A percentile compares a stretch with the other conserved stretches of the same genome.
These are phyloP conservation scores for Zygosaccharomyces siamensis DNA, from an alignment of 805 yeast species.

Conservation along the genomic window DNA sequence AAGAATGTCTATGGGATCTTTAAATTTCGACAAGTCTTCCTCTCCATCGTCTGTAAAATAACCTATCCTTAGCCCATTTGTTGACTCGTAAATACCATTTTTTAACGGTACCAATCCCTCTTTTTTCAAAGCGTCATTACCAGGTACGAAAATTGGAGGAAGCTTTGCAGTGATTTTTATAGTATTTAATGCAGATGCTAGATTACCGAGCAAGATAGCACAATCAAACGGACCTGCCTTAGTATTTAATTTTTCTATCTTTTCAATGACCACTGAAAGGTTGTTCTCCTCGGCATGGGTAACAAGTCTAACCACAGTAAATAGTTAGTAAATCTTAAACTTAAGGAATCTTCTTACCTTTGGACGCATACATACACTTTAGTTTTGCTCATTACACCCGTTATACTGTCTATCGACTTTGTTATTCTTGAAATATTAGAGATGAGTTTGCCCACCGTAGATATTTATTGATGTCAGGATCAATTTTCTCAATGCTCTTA, in stretches of 20 bases:
- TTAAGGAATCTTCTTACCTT: background rate
- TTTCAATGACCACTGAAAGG: conserved; percentile 36
- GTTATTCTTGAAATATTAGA: background rate
- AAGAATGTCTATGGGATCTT: conserved; percentile 46
- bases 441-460: too few species aligned
- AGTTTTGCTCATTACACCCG: conserved; percentile 5
- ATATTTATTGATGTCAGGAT: too few species aligned
- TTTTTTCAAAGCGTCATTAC: background rate
- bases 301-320: conserved; percentile 13
- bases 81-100: conserved; percentile 38
- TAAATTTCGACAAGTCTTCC: conserved; percentile 27
- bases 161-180: conserved; percentile 16
- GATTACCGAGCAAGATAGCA: conserved; percentile 50
- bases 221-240: conserved; percentile 67
- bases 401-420: too few species aligned
- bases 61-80: conserved; percentile 46
- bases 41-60: conserved; percentile 32
- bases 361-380: conserved; percentile 11
- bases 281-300: conserved; percentile 17
- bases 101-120: conserved; percentile 34
- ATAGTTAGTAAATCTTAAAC: conserved; percentile 2
- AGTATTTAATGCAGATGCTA: conserved; percentile 11
- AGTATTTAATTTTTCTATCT: conserved; percentile 45
- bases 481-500: too few species aligned
- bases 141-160: conserved; percentile 12